These are phyloP conservation scores for Pseudohyphozyma bogoriensis DNA, from an alignment of 768 basidiomycete species.

Conservation along the genomic window DNA sequence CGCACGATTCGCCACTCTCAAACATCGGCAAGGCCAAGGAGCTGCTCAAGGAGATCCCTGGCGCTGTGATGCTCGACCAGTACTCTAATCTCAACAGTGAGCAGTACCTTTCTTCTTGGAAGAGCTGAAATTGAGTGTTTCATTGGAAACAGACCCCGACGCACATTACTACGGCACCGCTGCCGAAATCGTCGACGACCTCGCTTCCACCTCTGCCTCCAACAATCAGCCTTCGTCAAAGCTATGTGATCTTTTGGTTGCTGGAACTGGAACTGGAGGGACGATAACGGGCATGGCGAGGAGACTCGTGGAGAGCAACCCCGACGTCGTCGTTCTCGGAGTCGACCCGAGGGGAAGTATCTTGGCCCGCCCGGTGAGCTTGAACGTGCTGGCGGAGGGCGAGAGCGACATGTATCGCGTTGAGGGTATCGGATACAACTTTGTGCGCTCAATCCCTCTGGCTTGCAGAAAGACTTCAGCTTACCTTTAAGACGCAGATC, in stretches of 20 bases:
- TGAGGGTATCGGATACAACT: constrained; percentile 76
- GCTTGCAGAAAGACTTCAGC: not conserved
- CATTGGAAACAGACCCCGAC: constrained; percentile 23
- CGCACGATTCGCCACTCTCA: constrained; percentile 79
- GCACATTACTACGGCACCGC: constrained; percentile 87
- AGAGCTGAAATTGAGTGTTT: not conserved
- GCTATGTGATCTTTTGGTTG: constrained; percentile 71
- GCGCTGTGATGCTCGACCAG: constrained; percentile 86
- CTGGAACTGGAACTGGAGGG: constrained; percentile 88
- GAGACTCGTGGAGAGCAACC: constrained; percentile 72
- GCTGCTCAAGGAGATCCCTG: constrained; percentile 64
- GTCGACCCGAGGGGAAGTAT: constrained; percentile 92
- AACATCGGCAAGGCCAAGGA: constrained; percentile 86
- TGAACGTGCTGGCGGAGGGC: constrained; percentile 48
- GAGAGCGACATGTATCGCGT: constrained; percentile 56
- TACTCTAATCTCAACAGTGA: constrained; percentile 64
- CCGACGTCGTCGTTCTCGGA: constrained; percentile 63
- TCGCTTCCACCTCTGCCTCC: constrained; percentile 64
- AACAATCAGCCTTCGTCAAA: constrained; percentile 43
- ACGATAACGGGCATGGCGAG: constrained; percentile 81
- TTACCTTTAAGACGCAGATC: constrained; percentile 35
- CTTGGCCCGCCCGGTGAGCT: constrained; percentile 57
- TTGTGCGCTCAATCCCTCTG: constrained; percentile 20
- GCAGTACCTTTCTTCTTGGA: constrained; percentile 35
- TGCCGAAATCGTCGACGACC: constrained; percentile 77